phyloP scores from a whole-genome alignment of 2,329 filamentous ascomycete genomes.

The Hypoxylon sp. region DNA sequence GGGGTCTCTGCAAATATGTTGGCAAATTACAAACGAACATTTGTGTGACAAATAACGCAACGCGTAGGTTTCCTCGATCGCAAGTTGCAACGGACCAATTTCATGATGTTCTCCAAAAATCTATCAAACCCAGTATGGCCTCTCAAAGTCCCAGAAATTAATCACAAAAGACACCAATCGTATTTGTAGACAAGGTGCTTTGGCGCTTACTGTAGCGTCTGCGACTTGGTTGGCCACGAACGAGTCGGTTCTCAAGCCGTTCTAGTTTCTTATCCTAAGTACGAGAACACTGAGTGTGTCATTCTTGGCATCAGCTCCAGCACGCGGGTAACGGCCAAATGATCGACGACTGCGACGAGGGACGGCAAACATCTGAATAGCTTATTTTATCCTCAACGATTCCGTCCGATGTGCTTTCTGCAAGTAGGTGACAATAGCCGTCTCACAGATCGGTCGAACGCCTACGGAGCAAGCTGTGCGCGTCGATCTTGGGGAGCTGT shows the following conservation, averaged over 20 bases:
- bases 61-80: conserved; percentile 22
- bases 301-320: conserved; percentile 30
- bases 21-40: conserved; percentile 13
- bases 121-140: conserved; percentile 22
- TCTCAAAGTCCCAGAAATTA: conserved; percentile 13
- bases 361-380: conserved; percentile 15
- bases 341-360: conserved; percentile 34
- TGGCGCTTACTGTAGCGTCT: conserved; percentile 33
- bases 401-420: conserved; percentile 37
- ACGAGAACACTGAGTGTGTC: conserved; percentile 17
- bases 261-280: conserved; percentile 23
- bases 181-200: conserved; percentile 13
- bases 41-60: conserved; percentile 18
- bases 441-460: conserved; percentile 44
- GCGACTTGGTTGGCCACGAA: conserved; percentile 8
- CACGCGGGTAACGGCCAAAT: conserved; percentile 26
- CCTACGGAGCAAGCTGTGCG: conserved; percentile 42
- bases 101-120: conserved; percentile 12
- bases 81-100: conserved; percentile 18
- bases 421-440: conserved; percentile 26
- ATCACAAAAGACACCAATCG: conserved; percentile 3
- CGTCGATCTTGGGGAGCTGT: conserved; percentile 40
- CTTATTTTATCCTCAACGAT: conserved; percentile 29
- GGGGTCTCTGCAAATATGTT: not conserved
- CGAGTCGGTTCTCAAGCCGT: conserved; percentile 18